Conservation (phyloP, 179 eudicot genomes). For the Beta corolliflora region DNA sequence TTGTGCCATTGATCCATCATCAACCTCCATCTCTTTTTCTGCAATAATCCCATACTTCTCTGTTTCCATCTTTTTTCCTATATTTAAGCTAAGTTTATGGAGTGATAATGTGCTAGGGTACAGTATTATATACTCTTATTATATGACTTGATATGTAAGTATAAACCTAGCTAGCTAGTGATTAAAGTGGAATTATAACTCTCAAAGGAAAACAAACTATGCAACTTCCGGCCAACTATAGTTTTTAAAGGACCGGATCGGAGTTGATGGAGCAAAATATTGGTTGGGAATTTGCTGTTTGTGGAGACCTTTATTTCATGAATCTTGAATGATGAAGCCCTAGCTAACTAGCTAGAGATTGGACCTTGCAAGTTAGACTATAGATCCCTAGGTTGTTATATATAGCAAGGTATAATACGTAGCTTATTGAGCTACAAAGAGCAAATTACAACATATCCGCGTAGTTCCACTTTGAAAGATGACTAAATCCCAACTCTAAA, state of each 20-base stretch:
- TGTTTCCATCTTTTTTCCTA: background rate
- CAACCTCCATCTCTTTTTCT: conserved; percentile 12
- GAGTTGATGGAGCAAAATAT: no score
- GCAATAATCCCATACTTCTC: conserved; percentile 15
- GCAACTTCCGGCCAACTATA: no score
- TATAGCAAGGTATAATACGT: conserved; percentile 25
- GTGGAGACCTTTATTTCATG: background rate
- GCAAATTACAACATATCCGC: conserved; percentile 22
- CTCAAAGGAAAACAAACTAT: no score
- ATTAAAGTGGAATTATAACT: background rate
- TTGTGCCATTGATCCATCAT: conserved; percentile 11
- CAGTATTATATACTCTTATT: background rate
- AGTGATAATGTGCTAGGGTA: no score
- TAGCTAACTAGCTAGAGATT: conserved; percentile 18
- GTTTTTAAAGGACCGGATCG: no score
- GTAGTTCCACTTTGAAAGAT: conserved; percentile 29
- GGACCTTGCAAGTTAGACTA: conserved; percentile 34
- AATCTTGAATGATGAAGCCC: background rate
- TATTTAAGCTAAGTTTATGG: no score
- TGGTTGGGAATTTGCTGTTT: background rate
- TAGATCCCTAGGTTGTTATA: conserved; percentile 32
- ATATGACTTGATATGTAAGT: background rate
- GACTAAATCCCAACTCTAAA: conserved; percentile 34
- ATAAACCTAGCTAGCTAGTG: background rate
- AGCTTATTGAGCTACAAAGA: conserved; percentile 10